These are phyloP conservation scores for Podila epicladia DNA, from an alignment of 192 early-diverging fungal species.

Conservation along the genomic window DNA sequence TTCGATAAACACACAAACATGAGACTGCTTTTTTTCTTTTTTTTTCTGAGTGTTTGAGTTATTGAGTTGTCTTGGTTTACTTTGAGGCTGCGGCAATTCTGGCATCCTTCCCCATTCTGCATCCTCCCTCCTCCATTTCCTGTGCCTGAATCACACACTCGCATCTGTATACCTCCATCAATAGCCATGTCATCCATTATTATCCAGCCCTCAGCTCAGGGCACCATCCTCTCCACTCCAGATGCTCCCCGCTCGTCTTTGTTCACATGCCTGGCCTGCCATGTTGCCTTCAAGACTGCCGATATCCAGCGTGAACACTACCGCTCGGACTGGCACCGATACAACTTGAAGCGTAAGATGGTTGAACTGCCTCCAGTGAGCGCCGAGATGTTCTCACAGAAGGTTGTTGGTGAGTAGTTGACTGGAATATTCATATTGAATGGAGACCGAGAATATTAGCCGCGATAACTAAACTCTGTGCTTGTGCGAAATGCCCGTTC, in stretches of 20 bases:
- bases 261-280: conserved; percentile 89
- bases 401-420: conserved; percentile 63
- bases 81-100: not conserved
- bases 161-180: not conserved
- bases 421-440: too few species aligned
- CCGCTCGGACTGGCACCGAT: conserved; percentile 97
- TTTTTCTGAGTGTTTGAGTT: not conserved
- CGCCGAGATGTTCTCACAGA: conserved; percentile 82
- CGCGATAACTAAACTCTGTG: too few species aligned
- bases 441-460: too few species aligned
- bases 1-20: too few species aligned
- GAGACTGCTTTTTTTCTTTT: conserved; percentile 10
- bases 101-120: not conserved
- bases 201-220: conserved; percentile 25
- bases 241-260: conserved; percentile 61
- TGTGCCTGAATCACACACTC: not conserved
- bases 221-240: conserved; percentile 36
- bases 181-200: conserved; percentile 32
- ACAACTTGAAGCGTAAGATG: conserved; percentile 98
- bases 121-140: not conserved
- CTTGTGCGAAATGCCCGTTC: not conserved
- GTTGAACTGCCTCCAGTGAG: conserved; percentile 88
- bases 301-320: conserved; percentile 95
- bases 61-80: not conserved
- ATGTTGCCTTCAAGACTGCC: conserved; percentile 90